Evolutionary conservation across 139 green algal genomes (phyloP), one percentile per base, ranked within the genome.

Genomic region (Astrephomene gubernaculifera): DNA sequence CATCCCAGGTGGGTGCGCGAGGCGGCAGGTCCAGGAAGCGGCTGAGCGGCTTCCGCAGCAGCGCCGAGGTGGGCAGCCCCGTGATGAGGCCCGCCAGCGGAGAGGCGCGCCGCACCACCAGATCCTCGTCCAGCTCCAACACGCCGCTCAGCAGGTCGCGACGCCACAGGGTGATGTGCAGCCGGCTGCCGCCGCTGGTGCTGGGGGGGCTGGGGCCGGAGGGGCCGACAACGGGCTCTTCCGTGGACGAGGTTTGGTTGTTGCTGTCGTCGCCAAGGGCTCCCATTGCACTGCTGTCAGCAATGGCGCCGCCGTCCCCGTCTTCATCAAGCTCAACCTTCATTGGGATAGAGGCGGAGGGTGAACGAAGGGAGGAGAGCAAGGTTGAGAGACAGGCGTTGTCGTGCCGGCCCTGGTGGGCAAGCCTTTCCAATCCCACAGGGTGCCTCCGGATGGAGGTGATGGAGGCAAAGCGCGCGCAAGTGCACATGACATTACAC

Each of bases 131-230:
- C 72, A 88, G 64, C 52, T 88, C 74, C 83, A 78, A 9, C 38
- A 71, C 53, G 4, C 80, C 67, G 1, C 10, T 35, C 64, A 88
- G 64, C 64, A 88, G 65, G 52, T 88, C 83, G 41, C 74, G 83
- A 2, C 83, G 74, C 84, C 74, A 89, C 44, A 89, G 78, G n/a
- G 53, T 65, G 27, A 89, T 21, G 39, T 45, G 61, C 8, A 89
- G 7, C 25, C 64, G 49, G 39, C 43, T 21, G 35, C 53, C 68
- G 68, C 68, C 68, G 68, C 35, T 39, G 68, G n/a, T n/a, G n/a
- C 53, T 10, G 53, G 21, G 53, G n/a, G n/a, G n/a, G n/a, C n/a
- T n/a, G n/a, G n/a, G n/a, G n/a, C n/a, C n/a, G n/a, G n/a, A n/a
- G n/a, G 21, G 21, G 53, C 21, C 53, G 6, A 61, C 7, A 24